Base-by-base conservation (phyloP, 352 stramenopile species). In the Globisporangium splendens region DNA sequence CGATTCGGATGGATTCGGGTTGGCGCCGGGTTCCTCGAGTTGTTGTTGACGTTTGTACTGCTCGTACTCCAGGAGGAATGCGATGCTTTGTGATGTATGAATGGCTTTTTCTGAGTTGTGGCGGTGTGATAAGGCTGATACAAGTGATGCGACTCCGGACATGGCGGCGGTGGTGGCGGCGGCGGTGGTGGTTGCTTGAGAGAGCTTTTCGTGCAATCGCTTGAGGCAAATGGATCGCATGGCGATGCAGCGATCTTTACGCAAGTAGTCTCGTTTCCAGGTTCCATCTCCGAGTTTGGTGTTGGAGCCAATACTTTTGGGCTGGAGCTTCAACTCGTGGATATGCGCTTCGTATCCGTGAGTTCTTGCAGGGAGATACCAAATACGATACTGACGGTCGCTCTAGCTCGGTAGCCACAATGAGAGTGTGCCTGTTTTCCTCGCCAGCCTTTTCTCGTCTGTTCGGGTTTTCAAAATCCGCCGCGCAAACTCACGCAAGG, bases 181-280 rank as follows among this genome's bases (percentile, higher is more conserved):
- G 15, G n/a, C 21, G 55, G 35, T 59, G 58, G 14, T 6, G 28
- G 38, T 17, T 38, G 28, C 28, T 8, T 35, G 5, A 35, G 3
- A 35, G 28, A 4, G 28, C 28, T 35, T 35, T 35, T 35, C 28
- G 28, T 35, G 28, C 28, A 35, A 10, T 10, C 5, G 10, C 10
- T 8, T 0, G 10, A 35, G 10, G 28, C 7, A 35, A 35, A 11
- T 35, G 5, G 28, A 1, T 35, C 28, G 28, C 28, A 35, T 10
- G 28, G 28, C 28, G 28, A 35, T 8, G 28, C 3, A 10, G 28
- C 7, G 7, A 35, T 35, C 28, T 6, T 8, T 35, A 4, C 28
- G 28, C 28, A 35, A 3, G 68, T 72, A 46, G 83, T 65, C 73
- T 85, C 55, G 3, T 65, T 64, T 20, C 63, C 59, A 42, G 28